Base-by-base conservation (phyloP, 2,329 filamentous ascomycete genomes). In the Neofusicoccum ribis region DNA sequence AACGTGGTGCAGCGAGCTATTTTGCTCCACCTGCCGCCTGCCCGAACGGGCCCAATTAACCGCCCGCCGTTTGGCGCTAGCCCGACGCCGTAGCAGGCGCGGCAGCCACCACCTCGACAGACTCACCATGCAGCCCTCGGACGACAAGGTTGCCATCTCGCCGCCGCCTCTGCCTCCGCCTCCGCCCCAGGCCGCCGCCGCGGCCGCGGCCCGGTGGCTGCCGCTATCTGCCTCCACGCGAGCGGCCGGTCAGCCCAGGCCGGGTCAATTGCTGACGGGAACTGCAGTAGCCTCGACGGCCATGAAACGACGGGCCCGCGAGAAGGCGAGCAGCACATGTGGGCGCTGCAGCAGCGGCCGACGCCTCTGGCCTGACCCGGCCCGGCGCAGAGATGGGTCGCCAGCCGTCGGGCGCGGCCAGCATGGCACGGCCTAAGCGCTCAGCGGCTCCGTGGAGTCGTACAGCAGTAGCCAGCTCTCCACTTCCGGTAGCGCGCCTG, bases 351-450 rank as follows among this genome's bases (percentile, higher is more conserved):
- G 23, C 23, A 23, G 23, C 23, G 23, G 23, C 3, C 23, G 27
- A 9, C 27, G 23, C 6, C 14, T 34, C 27, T 8, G 14, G 17
- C 11, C 6, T 8, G 46, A 23, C 46, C 20, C 23, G 23, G 23
- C 23, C 23, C 23, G 23, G 23, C 23, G 23, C 23, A 11, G 9
- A 11, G 20, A 15, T 44, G 41, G 12, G 41, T n/a, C 41, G 41
- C 5, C 41, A 23, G 23, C 23, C 23, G 23, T 23, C 23, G 23
- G 23, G 23, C 23, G 23, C 23, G 23, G 0, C 23, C 51, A 41
- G 1, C 51, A 15, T 56, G 36, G 52, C 56, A 60, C 56, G 20
- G 56, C 56, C n/a, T 60, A 60, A 60, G 56, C 56, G 56, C 56
- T 46, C 56, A 36, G 43, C 50, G 50, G 34, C 50, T 54, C n/a